Conservation (phyloP, 345 rosid genomes). For the Zanthoxylum bungeanum region DNA sequence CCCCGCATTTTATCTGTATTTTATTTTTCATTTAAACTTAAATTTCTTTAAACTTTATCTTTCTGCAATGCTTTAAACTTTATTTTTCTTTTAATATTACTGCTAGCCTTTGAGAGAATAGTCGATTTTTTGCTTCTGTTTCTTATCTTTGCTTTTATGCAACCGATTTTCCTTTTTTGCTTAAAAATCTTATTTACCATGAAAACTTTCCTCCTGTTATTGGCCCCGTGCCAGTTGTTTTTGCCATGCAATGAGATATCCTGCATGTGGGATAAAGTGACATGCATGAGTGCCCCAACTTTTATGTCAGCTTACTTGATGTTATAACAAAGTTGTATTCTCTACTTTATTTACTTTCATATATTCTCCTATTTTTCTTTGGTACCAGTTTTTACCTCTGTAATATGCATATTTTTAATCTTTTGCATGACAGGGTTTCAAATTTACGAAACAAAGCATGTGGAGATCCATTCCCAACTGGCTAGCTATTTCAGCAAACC, state of each 20-base stretch:
- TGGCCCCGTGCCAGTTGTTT: constrained; percentile 5
- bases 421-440: constrained; percentile 62
- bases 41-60: neutral
- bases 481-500: constrained; percentile 86
- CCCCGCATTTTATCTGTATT: neutral
- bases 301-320: constrained; percentile 3
- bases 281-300: neutral
- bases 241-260: constrained; percentile 2
- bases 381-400: neutral
- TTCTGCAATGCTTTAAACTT: neutral
- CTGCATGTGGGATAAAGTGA: constrained; percentile 1
- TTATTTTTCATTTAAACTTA: neutral
- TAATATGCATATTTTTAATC: neutral
- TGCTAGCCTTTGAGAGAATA: neutral
- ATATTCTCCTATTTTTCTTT: neutral
- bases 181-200: neutral
- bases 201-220: neutral
- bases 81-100: too few species aligned
- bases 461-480: constrained; percentile 79
- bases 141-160: neutral
- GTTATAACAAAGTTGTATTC: neutral
- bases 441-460: constrained; percentile 75
- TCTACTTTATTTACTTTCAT: neutral
- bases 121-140: neutral
- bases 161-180: neutral